These are phyloP conservation scores for Phytophthora pistaciae DNA, from an alignment of 352 stramenopile species.

Conservation along the genomic window DNA sequence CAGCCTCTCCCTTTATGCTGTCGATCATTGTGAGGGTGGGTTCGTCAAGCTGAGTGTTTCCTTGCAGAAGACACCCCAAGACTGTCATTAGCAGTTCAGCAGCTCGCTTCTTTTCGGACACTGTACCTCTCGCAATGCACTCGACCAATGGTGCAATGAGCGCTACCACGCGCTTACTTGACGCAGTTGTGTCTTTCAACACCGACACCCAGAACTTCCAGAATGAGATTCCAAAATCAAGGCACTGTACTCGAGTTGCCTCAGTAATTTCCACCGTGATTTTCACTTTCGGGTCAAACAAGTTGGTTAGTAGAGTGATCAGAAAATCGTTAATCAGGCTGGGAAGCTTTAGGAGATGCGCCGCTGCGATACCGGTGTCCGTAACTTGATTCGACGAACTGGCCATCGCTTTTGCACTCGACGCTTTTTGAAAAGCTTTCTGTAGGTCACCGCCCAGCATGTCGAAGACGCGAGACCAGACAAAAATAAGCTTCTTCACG, in stretches of 20 bases:
- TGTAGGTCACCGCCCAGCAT: conserved; percentile 53
- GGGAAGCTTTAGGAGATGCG: conserved; percentile 69
- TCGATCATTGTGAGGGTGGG: conserved; percentile 56
- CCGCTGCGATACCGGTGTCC: conserved; percentile 38
- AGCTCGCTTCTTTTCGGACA: conserved; percentile 69
- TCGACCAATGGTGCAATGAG: conserved; percentile 63
- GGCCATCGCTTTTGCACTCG: conserved; percentile 25
- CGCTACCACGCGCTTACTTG: conserved; percentile 62
- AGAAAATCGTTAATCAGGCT: conserved; percentile 82
- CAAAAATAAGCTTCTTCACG: conserved; percentile 79
- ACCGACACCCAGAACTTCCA: conserved; percentile 76
- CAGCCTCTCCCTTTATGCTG: conserved; percentile 53
- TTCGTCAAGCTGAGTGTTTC: conserved; percentile 62
- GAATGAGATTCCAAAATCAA: conserved; percentile 79
- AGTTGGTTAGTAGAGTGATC: conserved; percentile 50
- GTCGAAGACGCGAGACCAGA: conserved; percentile 78
- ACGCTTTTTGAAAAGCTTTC: conserved; percentile 43
- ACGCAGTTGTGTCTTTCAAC: conserved; percentile 57
- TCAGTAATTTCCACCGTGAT: conserved; percentile 48
- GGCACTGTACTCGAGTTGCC: conserved; percentile 60
- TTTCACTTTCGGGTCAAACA: conserved; percentile 48
- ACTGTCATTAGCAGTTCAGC: conserved; percentile 77
- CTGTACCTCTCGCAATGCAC: conserved; percentile 57
- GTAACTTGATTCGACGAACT: conserved; percentile 40
- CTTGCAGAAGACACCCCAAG: conserved; percentile 60